Percentiles rank a stretch among this genome's conserved stretches.
Conservation (phyloP, 2,329 filamentous ascomycete species). For the Ophiocordyceps camponoti-leonardi region DNA sequence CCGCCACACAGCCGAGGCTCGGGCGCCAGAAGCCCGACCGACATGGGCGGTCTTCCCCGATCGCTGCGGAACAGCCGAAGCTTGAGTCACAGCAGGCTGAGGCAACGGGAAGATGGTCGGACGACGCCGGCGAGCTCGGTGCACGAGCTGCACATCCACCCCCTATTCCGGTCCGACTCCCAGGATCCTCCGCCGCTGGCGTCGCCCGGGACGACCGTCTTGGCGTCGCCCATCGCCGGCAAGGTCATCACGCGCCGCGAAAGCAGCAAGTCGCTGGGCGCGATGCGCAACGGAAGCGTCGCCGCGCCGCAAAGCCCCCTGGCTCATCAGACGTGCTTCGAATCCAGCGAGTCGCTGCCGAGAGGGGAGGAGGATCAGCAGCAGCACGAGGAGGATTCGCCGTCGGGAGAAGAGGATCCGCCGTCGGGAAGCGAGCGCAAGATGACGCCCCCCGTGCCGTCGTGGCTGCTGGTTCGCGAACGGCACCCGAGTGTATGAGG, state of each 20-base stretch:
- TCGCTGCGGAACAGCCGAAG: slow-evolving; percentile 29
- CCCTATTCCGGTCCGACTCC: slow-evolving; percentile 58
- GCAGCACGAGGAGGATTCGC: too few species aligned
- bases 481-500: background rate
- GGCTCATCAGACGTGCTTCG: slow-evolving; percentile 29
- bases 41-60: slow-evolving; percentile 34
- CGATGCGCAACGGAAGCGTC: slow-evolving; percentile 39
- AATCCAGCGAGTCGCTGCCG: slow-evolving; percentile 9
- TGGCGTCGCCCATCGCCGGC: slow-evolving; percentile 52
- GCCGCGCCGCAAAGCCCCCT: slow-evolving; percentile 28
- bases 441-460: slow-evolving; percentile 43
- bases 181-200: slow-evolving; percentile 47
- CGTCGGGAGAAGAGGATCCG: background rate
- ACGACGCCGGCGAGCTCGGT: slow-evolving; percentile 10
- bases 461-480: slow-evolving; percentile 34
- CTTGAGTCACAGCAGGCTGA: slow-evolving; percentile 25
- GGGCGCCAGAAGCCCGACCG: slow-evolving; percentile 43
- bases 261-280: slow-evolving; percentile 31
- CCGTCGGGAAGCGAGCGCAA: slow-evolving; percentile 15
- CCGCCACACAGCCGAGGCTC: slow-evolving; percentile 46
- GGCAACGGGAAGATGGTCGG: slow-evolving; percentile 11
- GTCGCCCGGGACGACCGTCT: slow-evolving; percentile 53
- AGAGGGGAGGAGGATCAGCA: too few species aligned
- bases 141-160: slow-evolving; percentile 57
- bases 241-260: slow-evolving; percentile 39